Base-by-base conservation (phyloP, 2,329 filamentous ascomycete genomes). In the Alternaria sp. region DNA sequence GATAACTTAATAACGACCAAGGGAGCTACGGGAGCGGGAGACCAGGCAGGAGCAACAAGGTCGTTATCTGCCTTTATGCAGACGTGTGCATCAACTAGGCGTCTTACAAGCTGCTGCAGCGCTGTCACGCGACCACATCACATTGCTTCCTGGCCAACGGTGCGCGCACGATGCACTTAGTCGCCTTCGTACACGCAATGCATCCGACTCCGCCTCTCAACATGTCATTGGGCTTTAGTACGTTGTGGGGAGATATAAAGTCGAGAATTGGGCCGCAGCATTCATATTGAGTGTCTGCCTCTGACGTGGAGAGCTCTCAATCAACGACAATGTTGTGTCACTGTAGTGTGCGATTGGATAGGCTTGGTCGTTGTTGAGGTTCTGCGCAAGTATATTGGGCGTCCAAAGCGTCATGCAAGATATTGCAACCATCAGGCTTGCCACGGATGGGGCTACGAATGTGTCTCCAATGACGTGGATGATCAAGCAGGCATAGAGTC, bases 131-230 rank as follows among this genome's bases (percentile, higher is more conserved):
- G 75, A 78, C 73, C 72, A 69, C 25, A 63, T 56, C 51, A 57
- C 51, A 25, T 30, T 57, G 57, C 40, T 57, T 51, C 40, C 56
- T 62, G 61, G 59, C 74, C 72, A 76, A 52, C 49, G 49, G 30
- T 52, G 19, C 49, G 67, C 65, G 73, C 75, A 79, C 75, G 67
- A 77, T 80, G 68, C 79, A 52, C 28, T 52, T 52, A 15, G 30
- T 52, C 19, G 79, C 59, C 74, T 80, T 67, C 76, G 80, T 58
- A 69, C 77, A 10, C 68, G 68, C 65, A 77, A 75, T 63, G 15
- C 59, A 71, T 46, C 77, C 83, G 68, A 81, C 43, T 72, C 76
- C 36, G 73, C 78, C 51, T 72, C 82, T 44, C 69, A 69, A 23
- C 65, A 66, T 23, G 81, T 82, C 25, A 23, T 51, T n/a, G 21